phyloP scores from a whole-genome alignment of 148 eudicot genomes.

The Polygonum maritimum region DNA sequence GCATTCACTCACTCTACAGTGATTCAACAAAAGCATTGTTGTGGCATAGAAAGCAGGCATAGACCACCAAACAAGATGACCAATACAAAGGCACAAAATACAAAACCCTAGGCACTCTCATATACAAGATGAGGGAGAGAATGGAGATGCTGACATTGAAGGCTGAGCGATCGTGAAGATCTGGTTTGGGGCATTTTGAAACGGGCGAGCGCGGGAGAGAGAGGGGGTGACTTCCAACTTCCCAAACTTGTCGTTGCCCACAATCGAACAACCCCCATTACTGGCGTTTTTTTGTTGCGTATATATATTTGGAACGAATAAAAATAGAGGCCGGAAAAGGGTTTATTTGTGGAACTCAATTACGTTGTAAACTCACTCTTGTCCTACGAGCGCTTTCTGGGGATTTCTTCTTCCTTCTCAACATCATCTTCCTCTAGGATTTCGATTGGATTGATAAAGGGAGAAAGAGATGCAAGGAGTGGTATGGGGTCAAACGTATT shows the following conservation, averaged over 20 bases:
- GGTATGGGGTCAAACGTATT: background rate
- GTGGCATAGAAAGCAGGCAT: background rate
- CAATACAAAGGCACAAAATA: background rate
- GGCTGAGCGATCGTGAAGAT: background rate
- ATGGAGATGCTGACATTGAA: background rate
- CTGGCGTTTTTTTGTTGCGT: background rate
- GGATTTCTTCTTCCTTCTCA: background rate
- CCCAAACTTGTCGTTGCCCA: background rate
- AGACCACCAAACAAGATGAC: background rate
- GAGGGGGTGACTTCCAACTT: background rate
- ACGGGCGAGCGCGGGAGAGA: conserved; percentile 5
- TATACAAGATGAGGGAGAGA: background rate
- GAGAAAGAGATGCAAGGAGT: conserved; percentile 9
- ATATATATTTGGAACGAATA: too few species aligned
- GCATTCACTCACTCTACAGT: background rate
- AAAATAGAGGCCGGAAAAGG: too few species aligned
- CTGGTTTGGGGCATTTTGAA: conserved; percentile 10
- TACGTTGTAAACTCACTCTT: too few species aligned
- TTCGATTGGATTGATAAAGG: background rate
- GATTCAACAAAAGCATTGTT: background rate
- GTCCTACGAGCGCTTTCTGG: background rate
- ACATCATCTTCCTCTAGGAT: background rate
- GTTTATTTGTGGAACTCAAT: too few species aligned
- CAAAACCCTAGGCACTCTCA: background rate
- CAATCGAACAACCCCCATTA: background rate